Base-by-base conservation (phyloP, 257 asterid genomes). In the Capsicum baccatum region DNA sequence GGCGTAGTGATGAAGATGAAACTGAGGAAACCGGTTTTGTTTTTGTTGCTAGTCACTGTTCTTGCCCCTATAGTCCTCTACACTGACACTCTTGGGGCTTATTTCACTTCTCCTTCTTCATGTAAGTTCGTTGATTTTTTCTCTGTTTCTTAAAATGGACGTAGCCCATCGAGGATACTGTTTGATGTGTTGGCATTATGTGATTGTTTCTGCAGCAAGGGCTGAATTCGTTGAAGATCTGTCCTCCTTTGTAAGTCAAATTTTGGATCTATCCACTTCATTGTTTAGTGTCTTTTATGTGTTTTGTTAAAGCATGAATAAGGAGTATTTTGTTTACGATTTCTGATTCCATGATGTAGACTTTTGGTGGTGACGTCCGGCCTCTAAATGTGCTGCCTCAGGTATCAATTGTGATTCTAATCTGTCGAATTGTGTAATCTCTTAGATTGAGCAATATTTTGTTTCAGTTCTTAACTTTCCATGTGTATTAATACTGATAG, bases 21-120 rank as follows among this genome's bases (percentile, higher is more conserved):
- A 89, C 79, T 91, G 80, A 89, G 96, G 73, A 89, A 88, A 83
- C 87, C 94, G 21, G 96, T 91, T 85, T 26, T 96, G 86, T 86
- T 91, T 80, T 86, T 94, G 87, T 91, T 96, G 85, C 66, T 90
- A 84, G 91, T 92, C 47, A 92, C 98, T 17, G 99, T 96, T 89
- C 80, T 93, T 71, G 94, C 97, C 73, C 98, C 98, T 6, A 91
- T 94, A 54, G 91, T 94, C 83, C 95, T 93, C 37, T 93, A 89
- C 87, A 91, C 97, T 15, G 90, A 91, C 91, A 93, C 92, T 73
- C 93, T 94, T 83, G 91, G 91, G 73, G 84, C 89, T 81, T 91
- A 90, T 88, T 88, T 91, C 86, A 76, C 92, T 85, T 87, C 98
- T 9, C 84, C 97, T 71, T 86, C 96, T 78, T 86, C 96, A 64